Base-by-base conservation (phyloP, 2,329 filamentous ascomycete species). In the Thielaviopsis ethacetica region DNA sequence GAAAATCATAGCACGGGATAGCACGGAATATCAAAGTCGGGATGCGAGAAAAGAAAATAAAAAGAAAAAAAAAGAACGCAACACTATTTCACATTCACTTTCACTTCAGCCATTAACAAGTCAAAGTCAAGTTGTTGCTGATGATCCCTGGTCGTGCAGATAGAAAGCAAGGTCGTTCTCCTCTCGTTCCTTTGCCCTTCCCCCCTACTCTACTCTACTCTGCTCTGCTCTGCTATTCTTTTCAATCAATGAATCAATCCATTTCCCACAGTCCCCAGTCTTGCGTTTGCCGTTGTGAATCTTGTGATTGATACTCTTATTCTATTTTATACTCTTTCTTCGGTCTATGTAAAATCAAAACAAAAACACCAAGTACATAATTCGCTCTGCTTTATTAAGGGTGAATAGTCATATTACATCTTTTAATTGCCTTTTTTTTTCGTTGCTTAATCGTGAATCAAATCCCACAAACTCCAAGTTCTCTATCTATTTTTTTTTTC, bases 141-240 rank as follows among this genome's bases (percentile, higher is more conserved):
- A 54, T 19, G 53, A 59, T 61, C 44, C 59, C 59, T 54, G 27
- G 24, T 26, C 50, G 21, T 53, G 59, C 17, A n/a, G 38, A 44
- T 15, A 44, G 38, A n/a, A n/a, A 4, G 17, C 3, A 44, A 44
- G 34, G 38, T 44, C 38, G 38, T 44, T 44, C 15, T 44, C 38
- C 38, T 17, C 17, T 44, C 38, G 38, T 44, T 44, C 13, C 38
- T 44, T 44, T 44, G 38, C 15, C 15, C 15, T 44, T 44, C 17
- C 17, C 38, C 15, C 10, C 30, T 34, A 12, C 30, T 34, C 10
- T 34, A 12, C 30, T 34, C 30, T 34, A 9, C 38, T 44, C 17
- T 13, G 38, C 12, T 44, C 15, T 44, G 15, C 17, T 15, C 38
- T 5, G 3, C 15, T 44, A 44, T 44, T 17, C n/a, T 17, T 15